A percentile compares a stretch with the other conserved stretches of the same genome.
These are phyloP conservation scores for Mucor piriformis DNA, from an alignment of 371 early-diverging fungal species.

Conservation along the genomic window DNA sequence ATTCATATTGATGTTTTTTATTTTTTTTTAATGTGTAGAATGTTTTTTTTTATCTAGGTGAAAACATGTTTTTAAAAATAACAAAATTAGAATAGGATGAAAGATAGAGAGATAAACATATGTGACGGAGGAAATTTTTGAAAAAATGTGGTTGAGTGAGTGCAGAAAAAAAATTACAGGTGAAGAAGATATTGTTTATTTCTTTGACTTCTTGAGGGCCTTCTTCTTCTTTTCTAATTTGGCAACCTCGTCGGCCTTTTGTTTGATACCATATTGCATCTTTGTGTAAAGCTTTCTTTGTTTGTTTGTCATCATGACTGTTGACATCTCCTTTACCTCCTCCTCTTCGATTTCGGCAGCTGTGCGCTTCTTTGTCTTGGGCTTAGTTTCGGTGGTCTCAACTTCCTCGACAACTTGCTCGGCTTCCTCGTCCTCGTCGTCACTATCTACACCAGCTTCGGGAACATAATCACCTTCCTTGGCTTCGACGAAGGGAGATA, in stretches of 20 bases:
- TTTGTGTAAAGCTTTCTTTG: constrained; percentile 83
- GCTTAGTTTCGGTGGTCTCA: constrained; percentile 15
- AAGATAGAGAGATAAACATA: not conserved
- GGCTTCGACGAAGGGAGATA: constrained; percentile 91
- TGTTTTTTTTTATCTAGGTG: constrained; percentile 3
- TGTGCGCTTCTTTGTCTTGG: constrained; percentile 58
- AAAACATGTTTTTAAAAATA: constrained; percentile 5
- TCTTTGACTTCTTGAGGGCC: constrained; percentile 35
- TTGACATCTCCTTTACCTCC: constrained; percentile 85
- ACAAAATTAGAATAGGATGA: constrained; percentile 1
- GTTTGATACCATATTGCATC: constrained; percentile 72
- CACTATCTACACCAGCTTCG: constrained; percentile 50
- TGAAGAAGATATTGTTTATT: constrained; percentile 5
- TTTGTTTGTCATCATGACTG: constrained; percentile 94
- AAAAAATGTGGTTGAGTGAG: not conserved
- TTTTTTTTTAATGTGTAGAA: constrained; percentile 1
- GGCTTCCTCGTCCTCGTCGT: constrained; percentile 52
- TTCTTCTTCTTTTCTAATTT: constrained; percentile 51
- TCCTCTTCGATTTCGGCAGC: constrained; percentile 76
- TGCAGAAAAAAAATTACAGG: constrained; percentile 8
- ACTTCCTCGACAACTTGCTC: constrained; percentile 80
- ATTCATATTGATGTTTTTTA: not conserved
- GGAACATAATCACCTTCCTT: constrained; percentile 90
- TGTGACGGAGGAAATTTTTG: constrained; percentile 1
- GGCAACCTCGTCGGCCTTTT: constrained; percentile 62